phyloP scores from a whole-genome alignment of 2,329 filamentous ascomycete genomes.

The Westerdykella aurantiaca region DNA sequence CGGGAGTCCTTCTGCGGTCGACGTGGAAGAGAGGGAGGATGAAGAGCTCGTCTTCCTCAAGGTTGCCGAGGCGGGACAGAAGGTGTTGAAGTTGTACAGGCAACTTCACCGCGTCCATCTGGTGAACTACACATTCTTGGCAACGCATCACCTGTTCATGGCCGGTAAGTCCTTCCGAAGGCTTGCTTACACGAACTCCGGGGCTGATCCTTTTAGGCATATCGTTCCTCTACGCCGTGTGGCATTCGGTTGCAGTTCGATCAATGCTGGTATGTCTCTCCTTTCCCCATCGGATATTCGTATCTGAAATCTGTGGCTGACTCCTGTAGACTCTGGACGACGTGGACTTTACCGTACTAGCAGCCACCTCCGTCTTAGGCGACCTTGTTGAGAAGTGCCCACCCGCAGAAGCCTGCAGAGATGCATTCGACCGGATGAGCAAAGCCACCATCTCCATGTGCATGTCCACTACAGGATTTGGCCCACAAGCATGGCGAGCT shows the following conservation, averaged over 20 bases:
- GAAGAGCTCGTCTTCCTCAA: slow-evolving; percentile 91
- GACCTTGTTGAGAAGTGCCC: slow-evolving; percentile 94
- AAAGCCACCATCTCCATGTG: slow-evolving; percentile 96
- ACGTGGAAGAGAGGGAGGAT: slow-evolving; percentile 65
- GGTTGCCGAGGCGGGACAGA: slow-evolving; percentile 90
- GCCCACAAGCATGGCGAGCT: slow-evolving; percentile 36
- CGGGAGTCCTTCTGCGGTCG: slow-evolving; percentile 55
- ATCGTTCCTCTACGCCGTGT: slow-evolving; percentile 93
- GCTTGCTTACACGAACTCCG: slow-evolving; percentile 5
- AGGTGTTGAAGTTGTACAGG: slow-evolving; percentile 76
- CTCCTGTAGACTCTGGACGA: slow-evolving; percentile 69
- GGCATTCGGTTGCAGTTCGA: slow-evolving; percentile 90
- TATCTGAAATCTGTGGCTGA: slow-evolving; percentile 6
- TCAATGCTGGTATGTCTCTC: slow-evolving; percentile 61
- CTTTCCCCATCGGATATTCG: background rate
- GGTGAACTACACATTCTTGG: slow-evolving; percentile 93
- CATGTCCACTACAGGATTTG: slow-evolving; percentile 78
- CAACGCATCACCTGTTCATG: slow-evolving; percentile 96
- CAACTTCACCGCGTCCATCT: slow-evolving; percentile 81
- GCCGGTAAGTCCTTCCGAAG: slow-evolving; percentile 55
- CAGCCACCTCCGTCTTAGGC: slow-evolving; percentile 84
- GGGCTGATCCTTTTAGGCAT: slow-evolving; percentile 49
- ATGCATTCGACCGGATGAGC: slow-evolving; percentile 91
- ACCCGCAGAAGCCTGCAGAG: slow-evolving; percentile 86
- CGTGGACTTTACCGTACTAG: slow-evolving; percentile 93